phyloP scores from a whole-genome alignment of 371 early-diverging fungal genomes.

The Rhizomucor pusillus region DNA sequence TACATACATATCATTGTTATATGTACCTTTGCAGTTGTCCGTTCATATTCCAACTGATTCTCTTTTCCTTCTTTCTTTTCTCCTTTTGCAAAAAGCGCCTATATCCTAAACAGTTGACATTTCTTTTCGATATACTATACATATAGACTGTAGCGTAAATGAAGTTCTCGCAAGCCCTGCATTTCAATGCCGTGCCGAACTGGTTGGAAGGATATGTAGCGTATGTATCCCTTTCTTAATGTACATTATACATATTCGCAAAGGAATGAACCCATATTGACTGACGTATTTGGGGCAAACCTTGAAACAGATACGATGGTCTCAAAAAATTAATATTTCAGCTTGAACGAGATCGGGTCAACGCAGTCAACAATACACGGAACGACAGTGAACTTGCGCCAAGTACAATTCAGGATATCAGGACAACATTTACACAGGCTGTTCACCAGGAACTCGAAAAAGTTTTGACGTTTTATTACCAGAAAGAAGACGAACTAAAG shows the following conservation, averaged over 20 bases:
- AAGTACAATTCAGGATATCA: constrained; percentile 3
- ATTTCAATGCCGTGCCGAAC: constrained; percentile 87
- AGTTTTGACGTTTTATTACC: constrained; percentile 75
- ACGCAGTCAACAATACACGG: constrained; percentile 25
- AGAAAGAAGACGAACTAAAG: constrained; percentile 78
- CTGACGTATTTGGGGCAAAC: constrained; percentile 66
- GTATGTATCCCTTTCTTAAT: constrained; percentile 43
- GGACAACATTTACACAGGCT: constrained; percentile 52
- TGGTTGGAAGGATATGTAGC: constrained; percentile 80
- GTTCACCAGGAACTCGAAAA: constrained; percentile 82
- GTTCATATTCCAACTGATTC: too few relatives aligned
- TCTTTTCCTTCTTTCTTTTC: neutral
- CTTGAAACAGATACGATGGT: constrained; percentile 76
- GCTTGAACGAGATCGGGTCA: constrained; percentile 81
- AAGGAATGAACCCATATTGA: constrained; percentile 44
- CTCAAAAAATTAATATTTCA: constrained; percentile 88
- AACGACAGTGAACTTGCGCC: neutral
- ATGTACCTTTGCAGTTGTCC: too few relatives aligned
- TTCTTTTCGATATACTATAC: neutral
- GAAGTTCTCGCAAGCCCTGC: constrained; percentile 88
- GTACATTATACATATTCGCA: neutral
- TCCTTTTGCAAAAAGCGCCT: constrained; percentile 14
- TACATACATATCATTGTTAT: too few relatives aligned
- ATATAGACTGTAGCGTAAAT: constrained; percentile 33
- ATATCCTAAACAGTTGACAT: neutral